Percentiles rank a stretch among this genome's conserved stretches.
Evolutionary conservation across 148 eudicot species (phyloP).

Genomic region (Rheum nobile): DNA sequence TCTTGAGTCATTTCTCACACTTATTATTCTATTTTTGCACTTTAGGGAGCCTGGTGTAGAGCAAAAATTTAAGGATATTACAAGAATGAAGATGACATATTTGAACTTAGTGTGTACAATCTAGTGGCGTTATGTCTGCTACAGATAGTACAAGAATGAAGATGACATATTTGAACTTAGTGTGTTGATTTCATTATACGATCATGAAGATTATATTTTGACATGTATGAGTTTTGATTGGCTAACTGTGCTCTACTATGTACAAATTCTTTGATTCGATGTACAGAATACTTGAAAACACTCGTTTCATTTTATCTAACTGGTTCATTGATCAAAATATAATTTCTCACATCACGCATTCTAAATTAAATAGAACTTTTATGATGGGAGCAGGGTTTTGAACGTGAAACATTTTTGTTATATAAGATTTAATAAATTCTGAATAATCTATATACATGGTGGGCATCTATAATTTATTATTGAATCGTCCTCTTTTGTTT

Average conservation of each 20-base stretch:
- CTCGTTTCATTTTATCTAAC: background rate
- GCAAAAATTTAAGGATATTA: constrained; percentile 85
- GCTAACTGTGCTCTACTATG: background rate
- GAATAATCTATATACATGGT: background rate
- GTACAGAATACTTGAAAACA: background rate
- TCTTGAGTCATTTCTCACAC: background rate
- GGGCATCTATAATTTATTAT: background rate
- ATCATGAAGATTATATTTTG: background rate
- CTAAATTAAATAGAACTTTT: background rate
- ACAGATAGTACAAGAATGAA: background rate
- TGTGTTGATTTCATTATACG: background rate
- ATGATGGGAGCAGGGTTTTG: too few species aligned
- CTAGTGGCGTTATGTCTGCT: background rate
- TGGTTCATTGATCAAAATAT: background rate
- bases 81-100: too few species aligned
- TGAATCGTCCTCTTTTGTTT: background rate
- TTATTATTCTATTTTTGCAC: constrained; percentile 6
- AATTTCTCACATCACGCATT: background rate
- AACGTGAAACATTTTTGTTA: background rate
- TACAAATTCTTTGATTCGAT: too few species aligned
- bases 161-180: background rate
- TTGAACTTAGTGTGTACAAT: background rate
- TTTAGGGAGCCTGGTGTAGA: constrained; percentile 96
- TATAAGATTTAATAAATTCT: background rate
- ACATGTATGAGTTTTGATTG: background rate